A percentile compares a stretch with the other conserved stretches of the same genome.
Conservation (phyloP, 1,284 basidiomycete genomes). For the Apiotrichum sp. region DNA sequence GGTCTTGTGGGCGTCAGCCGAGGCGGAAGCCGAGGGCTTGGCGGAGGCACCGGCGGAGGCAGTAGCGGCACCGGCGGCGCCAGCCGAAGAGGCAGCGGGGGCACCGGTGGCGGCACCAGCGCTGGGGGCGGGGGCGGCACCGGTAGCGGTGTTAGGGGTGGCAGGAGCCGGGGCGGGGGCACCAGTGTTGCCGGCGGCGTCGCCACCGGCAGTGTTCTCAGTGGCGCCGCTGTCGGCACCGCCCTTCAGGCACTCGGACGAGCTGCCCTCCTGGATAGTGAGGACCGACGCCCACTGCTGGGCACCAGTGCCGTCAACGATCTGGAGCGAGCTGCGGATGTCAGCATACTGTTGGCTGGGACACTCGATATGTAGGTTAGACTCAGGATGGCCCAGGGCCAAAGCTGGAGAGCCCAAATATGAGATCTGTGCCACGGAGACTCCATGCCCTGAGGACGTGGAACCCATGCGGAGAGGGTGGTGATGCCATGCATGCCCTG, state of each 20-base stretch:
- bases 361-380: too few relatives aligned
- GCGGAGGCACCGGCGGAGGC: neutral
- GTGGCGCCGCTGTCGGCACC: neutral
- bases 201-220: neutral
- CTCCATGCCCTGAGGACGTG: too few relatives aligned
- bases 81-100: neutral
- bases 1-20: slow-evolving; percentile 4
- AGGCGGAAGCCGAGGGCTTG: slow-evolving; percentile 5
- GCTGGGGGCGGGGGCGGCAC: slow-evolving; percentile 12
- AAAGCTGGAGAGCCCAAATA: too few relatives aligned
- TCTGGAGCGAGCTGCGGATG: slow-evolving; percentile 23
- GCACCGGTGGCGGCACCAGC: neutral
- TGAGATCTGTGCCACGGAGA: too few relatives aligned
- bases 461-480: too few relatives aligned
- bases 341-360: too few relatives aligned
- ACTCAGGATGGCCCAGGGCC: too few relatives aligned
- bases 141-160: slow-evolving; percentile 19
- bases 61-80: neutral
- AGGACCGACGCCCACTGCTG: slow-evolving; percentile 56
- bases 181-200: neutral
- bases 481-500: too few relatives aligned
- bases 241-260: slow-evolving; percentile 33
- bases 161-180: slow-evolving; percentile 8
- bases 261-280: slow-evolving; percentile 51
- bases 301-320: slow-evolving; percentile 55